Conservation (phyloP, 108 stramenopile genomes). For the Cylindrotheca closterium region DNA sequence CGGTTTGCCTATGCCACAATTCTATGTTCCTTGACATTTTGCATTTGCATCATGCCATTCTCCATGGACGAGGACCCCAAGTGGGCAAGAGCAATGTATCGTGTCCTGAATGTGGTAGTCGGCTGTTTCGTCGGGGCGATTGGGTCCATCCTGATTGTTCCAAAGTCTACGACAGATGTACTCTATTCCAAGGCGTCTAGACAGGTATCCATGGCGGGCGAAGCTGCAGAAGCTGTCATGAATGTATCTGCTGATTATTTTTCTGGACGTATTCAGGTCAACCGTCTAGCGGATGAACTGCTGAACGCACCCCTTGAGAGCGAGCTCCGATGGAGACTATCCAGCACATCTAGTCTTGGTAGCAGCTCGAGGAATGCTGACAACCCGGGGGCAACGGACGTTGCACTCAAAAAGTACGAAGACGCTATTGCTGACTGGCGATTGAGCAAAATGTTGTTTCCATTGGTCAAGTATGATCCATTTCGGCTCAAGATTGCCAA, state of each 20-base stretch:
- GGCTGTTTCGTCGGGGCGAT: constrained; percentile 27
- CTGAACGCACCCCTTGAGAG: too few relatives aligned
- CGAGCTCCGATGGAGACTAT: constrained; percentile 6
- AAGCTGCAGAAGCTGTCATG: constrained; percentile 32
- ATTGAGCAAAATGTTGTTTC: constrained; percentile 21
- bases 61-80: constrained; percentile 13
- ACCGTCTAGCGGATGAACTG: constrained; percentile 21
- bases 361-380: constrained; percentile 1
- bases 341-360: background rate
- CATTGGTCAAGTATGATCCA: constrained; percentile 27
- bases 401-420: constrained; percentile 23
- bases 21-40: constrained; percentile 31
- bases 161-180: constrained; percentile 27
- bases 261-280: constrained; percentile 13
- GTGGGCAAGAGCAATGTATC: constrained; percentile 17
- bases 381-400: constrained; percentile 2
- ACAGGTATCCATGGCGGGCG: constrained; percentile 33
- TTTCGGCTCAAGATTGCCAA: constrained; percentile 10
- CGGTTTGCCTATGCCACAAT: constrained; percentile 27
- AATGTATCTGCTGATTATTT: constrained; percentile 24
- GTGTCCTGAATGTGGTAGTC: constrained; percentile 30
- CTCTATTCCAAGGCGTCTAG: constrained; percentile 8
- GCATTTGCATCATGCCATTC: constrained; percentile 31
- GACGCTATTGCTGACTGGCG: constrained; percentile 33
- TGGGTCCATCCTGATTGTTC: constrained; percentile 21